Conservation (phyloP, 805 yeast species). For the Sugiyamaella mastotermitis region DNA sequence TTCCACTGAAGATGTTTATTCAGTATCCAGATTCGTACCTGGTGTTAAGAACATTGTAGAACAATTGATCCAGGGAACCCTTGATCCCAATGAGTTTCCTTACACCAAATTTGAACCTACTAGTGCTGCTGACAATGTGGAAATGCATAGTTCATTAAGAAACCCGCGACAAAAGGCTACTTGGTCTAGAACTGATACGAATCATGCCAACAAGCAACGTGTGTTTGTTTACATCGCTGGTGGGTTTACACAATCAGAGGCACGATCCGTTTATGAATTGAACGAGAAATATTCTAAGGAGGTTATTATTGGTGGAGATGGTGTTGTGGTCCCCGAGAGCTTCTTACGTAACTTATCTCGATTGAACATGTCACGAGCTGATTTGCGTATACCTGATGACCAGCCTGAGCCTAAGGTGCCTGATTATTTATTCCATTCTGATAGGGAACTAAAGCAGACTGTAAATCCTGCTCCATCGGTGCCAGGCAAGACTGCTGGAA, state of each 20-base stretch:
- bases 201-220: conserved; percentile 50
- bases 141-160: conserved; percentile 50
- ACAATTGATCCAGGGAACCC: conserved; percentile 39
- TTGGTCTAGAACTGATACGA: conserved; percentile 53
- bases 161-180: conserved; percentile 69
- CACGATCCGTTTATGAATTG: conserved; percentile 68
- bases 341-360: conserved; percentile 28
- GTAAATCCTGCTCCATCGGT: conserved; percentile 1
- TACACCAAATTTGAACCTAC: conserved; percentile 67
- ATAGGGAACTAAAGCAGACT: conserved; percentile 15
- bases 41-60: conserved; percentile 57
- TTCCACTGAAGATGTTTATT: conserved; percentile 26
- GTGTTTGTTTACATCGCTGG: conserved; percentile 82
- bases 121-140: conserved; percentile 27
- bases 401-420: conserved; percentile 28
- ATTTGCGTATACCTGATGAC: conserved; percentile 28
- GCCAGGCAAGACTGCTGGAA: background rate
- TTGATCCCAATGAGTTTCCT: conserved; percentile 61
- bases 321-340: conserved; percentile 43
- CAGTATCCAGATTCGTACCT: conserved; percentile 58
- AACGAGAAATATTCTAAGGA: conserved; percentile 53
- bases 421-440: conserved; percentile 26
- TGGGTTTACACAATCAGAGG: conserved; percentile 80
- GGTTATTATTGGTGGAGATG: conserved; percentile 76
- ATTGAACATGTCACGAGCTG: conserved; percentile 24